phyloP scores from a whole-genome alignment of 495 filamentous ascomycete species.

The Staphylotrichum tortipilum region DNA sequence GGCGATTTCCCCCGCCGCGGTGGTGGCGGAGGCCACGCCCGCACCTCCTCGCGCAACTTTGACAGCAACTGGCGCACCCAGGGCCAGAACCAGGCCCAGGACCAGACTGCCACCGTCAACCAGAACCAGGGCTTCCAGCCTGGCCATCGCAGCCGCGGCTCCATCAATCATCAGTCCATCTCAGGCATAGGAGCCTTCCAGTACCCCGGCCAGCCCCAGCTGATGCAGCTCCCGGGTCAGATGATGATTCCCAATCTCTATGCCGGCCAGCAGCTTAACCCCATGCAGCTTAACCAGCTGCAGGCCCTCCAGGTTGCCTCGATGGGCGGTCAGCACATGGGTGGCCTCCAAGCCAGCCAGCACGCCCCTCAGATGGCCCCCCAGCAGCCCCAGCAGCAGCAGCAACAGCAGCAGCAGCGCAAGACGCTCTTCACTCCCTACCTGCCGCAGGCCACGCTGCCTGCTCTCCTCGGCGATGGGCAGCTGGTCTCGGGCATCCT shows the following conservation, averaged over 20 bases:
- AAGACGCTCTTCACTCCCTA: slow-evolving; percentile 99
- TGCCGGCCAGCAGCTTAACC: slow-evolving; percentile 75
- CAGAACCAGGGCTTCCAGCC: slow-evolving; percentile 84
- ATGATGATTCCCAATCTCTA: slow-evolving; percentile 73
- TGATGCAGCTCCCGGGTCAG: slow-evolving; percentile 77
- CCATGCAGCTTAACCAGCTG: slow-evolving; percentile 81
- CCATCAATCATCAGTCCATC: slow-evolving; percentile 74
- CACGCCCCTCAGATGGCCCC: slow-evolving; percentile 60
- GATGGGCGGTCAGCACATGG: slow-evolving; percentile 67
- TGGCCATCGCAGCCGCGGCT: slow-evolving; percentile 76
- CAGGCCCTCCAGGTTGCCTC: slow-evolving; percentile 83
- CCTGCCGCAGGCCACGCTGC: slow-evolving; percentile 87
- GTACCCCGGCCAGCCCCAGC: slow-evolving; percentile 82
- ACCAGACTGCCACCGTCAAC: slow-evolving; percentile 44
- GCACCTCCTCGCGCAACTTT: slow-evolving; percentile 83
- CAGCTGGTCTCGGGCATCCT: slow-evolving; percentile 94
- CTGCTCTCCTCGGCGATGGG: slow-evolving; percentile 81
- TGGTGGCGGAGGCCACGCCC: slow-evolving; percentile 60
- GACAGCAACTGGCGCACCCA: slow-evolving; percentile 97
- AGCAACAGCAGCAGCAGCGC: slow-evolving; percentile 88
- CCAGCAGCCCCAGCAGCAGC: slow-evolving; percentile 72
- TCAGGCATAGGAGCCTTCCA: slow-evolving; percentile 81
- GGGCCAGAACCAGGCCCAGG: slow-evolving; percentile 53
- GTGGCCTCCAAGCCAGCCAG: slow-evolving; percentile 63
- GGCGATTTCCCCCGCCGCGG: slow-evolving; percentile 64